Evolutionary conservation across 2,329 filamentous ascomycete genomes (phyloP), one percentile per base, ranked within the genome.

Genomic region (Tolypocladium tundrense): DNA sequence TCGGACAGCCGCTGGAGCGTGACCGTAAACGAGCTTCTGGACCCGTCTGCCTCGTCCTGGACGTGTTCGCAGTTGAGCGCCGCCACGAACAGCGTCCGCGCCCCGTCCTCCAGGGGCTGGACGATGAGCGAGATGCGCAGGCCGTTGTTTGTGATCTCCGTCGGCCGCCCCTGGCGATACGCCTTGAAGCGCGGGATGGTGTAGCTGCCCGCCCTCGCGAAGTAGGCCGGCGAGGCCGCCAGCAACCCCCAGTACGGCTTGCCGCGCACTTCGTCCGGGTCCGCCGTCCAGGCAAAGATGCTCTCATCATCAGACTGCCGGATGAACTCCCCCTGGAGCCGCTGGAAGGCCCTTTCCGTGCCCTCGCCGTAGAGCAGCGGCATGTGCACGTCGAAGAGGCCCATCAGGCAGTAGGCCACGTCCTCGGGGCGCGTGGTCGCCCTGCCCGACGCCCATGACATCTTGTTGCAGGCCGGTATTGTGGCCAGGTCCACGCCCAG

Each of bases 341-440:
- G 41, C 6, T 45, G 54, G 35, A 62, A 62, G 16, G 60, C 60
- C 9, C 54, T 53, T 14, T 48, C n/a, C 1, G 27, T 41, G 0
- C 61, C 60, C 42, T 65, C 63, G 3, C 62, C 62, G 48, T 64
- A 64, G 5, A 65, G 50, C 52, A 63, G 60, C 16, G 63, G 59
- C 62, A 65, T 61, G 58, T 61, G 60, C 42, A 64, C 61, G 21
- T 60, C 37, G 21, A 63, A 60, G 4, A 64, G 53, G 11, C 62
- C 62, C 55, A 64, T 55, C 31, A 64, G 41, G 54, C 62, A 64
- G 43, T 64, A 64, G 6, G 62, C 62, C 7, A 57, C 43, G 31
- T 64, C 62, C 21, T 64, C 62, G 11, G 55, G 55, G n/a, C 62
- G 57, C 8, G 62, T 64, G 0, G 62, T 63, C 16, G 55, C 42